Conservation (phyloP, 2,329 filamentous ascomycete species). For the Monosporascus ibericus region DNA sequence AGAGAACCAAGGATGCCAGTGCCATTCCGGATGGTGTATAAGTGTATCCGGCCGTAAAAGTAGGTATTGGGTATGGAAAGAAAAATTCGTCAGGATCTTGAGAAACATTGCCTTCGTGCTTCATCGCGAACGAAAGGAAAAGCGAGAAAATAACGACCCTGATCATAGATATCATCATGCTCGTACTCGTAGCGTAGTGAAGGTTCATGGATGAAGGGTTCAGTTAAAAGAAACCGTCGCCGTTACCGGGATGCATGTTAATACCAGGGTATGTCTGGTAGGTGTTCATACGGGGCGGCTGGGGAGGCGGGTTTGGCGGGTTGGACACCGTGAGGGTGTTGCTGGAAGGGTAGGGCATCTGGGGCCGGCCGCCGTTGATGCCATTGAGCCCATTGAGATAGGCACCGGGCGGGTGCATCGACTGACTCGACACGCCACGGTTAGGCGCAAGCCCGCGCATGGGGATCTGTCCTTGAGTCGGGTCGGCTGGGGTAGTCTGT, state of each 20-base stretch:
- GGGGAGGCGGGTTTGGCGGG: conserved; percentile 17
- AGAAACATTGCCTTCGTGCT: conserved; percentile 26
- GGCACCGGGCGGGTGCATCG: conserved; percentile 27
- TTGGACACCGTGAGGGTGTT: conserved; percentile 25
- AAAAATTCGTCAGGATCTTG: conserved; percentile 25
- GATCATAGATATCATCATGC: conserved; percentile 23
- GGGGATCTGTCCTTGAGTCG: conserved; percentile 48
- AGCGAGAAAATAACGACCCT: conserved; percentile 8
- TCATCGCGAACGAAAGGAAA: conserved; percentile 18
- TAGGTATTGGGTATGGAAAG: conserved; percentile 9
- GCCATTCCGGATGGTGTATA: conserved; percentile 15
- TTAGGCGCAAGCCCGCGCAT: conserved; percentile 35
- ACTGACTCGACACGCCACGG: conserved; percentile 36
- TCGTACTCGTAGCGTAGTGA: conserved; percentile 20
- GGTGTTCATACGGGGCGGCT: conserved; percentile 22
- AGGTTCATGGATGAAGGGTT: conserved; percentile 8
- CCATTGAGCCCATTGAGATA: conserved; percentile 26
- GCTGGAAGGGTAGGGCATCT: conserved; percentile 29
- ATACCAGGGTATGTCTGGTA: conserved; percentile 22
- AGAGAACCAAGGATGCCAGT: conserved; percentile 14
- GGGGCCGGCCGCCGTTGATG: conserved; percentile 25
- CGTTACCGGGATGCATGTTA: conserved; percentile 11
- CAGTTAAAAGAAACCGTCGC: conserved; percentile 25
- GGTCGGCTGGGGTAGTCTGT: conserved; percentile 46
- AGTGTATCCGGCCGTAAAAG: conserved; percentile 13